phyloP scores from a whole-genome alignment of 2,329 filamentous ascomycete species.

The Exophiala aquamarina region DNA sequence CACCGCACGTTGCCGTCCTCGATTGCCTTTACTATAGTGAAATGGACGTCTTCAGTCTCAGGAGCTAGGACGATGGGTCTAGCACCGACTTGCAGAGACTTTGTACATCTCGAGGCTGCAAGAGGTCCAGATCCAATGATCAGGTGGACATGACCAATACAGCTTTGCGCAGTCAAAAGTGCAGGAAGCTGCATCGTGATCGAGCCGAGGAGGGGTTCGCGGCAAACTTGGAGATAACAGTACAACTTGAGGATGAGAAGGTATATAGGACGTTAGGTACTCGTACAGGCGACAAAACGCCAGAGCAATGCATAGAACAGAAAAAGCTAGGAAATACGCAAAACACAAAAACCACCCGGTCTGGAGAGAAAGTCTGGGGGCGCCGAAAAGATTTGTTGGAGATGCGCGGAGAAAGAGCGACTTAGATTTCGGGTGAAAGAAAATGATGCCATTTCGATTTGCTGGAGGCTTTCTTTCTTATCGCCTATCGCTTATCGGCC shows the following conservation, averaged over 20 bases:
- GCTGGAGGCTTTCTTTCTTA: slow-evolving; percentile 10
- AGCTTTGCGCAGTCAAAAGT: slow-evolving; percentile 42
- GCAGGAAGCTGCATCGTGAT: slow-evolving; percentile 19
- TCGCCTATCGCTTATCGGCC: slow-evolving; percentile 18
- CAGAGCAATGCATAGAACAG: slow-evolving; percentile 17
- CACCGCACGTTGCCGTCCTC: slow-evolving; percentile 43
- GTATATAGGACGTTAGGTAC: no score
- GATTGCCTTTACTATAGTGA: slow-evolving; percentile 51
- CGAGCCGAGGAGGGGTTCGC: no score
- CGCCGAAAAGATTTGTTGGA: neutral
- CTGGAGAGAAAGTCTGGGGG: slow-evolving; percentile 3
- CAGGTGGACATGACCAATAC: slow-evolving; percentile 60
- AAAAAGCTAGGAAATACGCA: slow-evolving; percentile 11
- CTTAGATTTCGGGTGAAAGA: slow-evolving; percentile 3
- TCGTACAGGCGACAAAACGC: slow-evolving; percentile 12
- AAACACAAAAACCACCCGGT: no score
- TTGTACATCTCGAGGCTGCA: slow-evolving; percentile 77
- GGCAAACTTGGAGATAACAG: neutral
- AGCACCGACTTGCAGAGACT: slow-evolving; percentile 80
- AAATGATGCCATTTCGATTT: slow-evolving; percentile 23
- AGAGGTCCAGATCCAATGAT: slow-evolving; percentile 84
- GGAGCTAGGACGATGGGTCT: slow-evolving; percentile 76
- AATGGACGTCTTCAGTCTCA: slow-evolving; percentile 59
- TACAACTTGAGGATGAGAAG: neutral
- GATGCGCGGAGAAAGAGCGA: slow-evolving; percentile 12